These are phyloP conservation scores for Caryopteris hybrid DNA, from an alignment of 305 asterid genomes.

Conservation along the genomic window DNA sequence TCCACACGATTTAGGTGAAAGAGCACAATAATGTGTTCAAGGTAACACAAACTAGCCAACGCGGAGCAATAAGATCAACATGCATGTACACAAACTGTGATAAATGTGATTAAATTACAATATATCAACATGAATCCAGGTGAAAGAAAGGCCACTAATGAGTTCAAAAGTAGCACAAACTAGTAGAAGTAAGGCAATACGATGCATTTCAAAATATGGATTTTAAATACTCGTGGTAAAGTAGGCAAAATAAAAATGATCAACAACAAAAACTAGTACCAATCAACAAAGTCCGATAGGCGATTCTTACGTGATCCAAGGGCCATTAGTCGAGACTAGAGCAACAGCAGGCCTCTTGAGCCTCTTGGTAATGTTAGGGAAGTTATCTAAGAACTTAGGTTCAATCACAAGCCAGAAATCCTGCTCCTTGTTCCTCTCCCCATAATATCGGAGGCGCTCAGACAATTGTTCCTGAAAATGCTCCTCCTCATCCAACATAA, in stretches of 20 bases:
- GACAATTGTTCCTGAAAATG: constrained; percentile 81
- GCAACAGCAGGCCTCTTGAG: constrained; percentile 94
- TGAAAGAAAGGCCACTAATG: neutral
- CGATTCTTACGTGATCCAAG: constrained; percentile 80
- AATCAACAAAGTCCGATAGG: neutral
- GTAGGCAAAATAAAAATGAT: neutral
- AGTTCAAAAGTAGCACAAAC: neutral
- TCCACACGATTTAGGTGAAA: neutral
- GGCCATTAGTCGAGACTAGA: constrained; percentile 84
- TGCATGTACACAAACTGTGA: too few relatives aligned
- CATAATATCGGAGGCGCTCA: constrained; percentile 65
- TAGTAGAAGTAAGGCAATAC: neutral
- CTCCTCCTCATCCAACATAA: constrained; percentile 99
- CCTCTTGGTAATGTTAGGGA: constrained; percentile 66
- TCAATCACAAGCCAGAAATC: constrained; percentile 98
- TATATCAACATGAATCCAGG: neutral
- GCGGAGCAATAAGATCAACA: neutral
- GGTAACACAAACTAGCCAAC: neutral
- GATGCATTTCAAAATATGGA: neutral
- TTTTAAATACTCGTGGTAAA: neutral
- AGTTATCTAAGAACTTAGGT: constrained; percentile 88
- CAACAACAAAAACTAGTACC: neutral
- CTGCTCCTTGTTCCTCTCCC: constrained; percentile 60
- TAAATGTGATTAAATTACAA: too few relatives aligned
- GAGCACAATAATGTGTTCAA: neutral